Evolutionary conservation across 2,329 filamentous ascomycete species (phyloP), one percentile per base, ranked within the genome.

Genomic region (Talaromyces sp.): DNA sequence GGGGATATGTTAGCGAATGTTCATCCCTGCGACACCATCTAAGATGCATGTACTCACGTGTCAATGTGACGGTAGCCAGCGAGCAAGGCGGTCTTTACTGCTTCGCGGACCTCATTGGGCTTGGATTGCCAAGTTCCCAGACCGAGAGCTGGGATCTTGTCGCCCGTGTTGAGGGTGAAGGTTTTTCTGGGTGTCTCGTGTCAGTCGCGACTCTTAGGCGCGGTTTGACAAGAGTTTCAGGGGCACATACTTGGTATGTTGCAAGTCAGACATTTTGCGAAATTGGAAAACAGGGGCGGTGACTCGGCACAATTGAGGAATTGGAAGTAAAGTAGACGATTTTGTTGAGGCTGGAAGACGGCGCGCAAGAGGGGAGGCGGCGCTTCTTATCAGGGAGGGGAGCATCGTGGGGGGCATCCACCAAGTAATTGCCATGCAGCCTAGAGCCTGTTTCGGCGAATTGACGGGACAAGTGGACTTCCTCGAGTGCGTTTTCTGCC

Each of bases 51-150:
- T n/a, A 73, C 71, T 56, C 76, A 78, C 55, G 80, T 81, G 65
- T 83, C 82, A 61, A 85, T 84, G 69, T 85, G 82, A 46, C 82
- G 75, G 70, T 84, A 84, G 13, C 82, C 82, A 35, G 74, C 74
- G 65, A 81, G 73, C 53, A 84, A 67, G 32, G 79, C 80, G 38
- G 78, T 72, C 56, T 73, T 73, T 41, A 84, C 81, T 8, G 81
- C 80, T 58, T 74, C 75, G 10, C 73, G 70, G 65, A 82, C 81
- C 67, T 83, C 80, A 49, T 79, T 80, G 54, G 80, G 78, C 68
- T 78, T 77, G 66, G 82, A 81, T 66, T 84, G 81, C 81, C 80
- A 84, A 55, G 82, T 84, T 41, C 82, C 82, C 61, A 84, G 80
- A 29, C 81, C 81, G 51, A 83, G 65, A 38, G 78, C 77, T 29